Percentiles rank a stretch among this genome's conserved stretches.
phyloP scores from a whole-genome alignment of 2,329 filamentous ascomycete species.

The Zasmidium cellare region DNA sequence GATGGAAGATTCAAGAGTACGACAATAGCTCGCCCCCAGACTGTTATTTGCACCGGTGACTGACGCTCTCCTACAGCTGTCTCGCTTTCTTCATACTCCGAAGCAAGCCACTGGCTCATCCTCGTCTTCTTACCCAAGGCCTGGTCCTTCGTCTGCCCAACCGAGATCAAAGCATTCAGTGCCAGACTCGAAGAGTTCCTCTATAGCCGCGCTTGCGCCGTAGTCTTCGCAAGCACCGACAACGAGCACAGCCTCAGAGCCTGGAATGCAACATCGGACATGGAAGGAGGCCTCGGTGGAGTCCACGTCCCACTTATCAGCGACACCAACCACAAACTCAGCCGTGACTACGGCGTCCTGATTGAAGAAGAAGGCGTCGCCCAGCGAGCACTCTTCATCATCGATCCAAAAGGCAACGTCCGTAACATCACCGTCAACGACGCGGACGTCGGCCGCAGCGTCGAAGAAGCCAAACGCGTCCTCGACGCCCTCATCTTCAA shows the following conservation, averaged over 20 bases:
- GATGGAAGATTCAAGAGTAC: constrained; percentile 33
- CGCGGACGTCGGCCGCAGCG: constrained; percentile 63
- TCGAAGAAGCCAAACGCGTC: constrained; percentile 63
- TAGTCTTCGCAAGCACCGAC: constrained; percentile 64
- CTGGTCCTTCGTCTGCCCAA: constrained; percentile 68
- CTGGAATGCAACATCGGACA: constrained; percentile 59
- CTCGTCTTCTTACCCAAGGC: constrained; percentile 68
- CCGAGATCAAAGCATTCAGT: constrained; percentile 66
- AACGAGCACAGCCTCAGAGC: constrained; percentile 59
- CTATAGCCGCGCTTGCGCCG: constrained; percentile 57
- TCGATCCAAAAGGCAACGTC: constrained; percentile 62
- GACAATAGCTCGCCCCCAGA: background rate
- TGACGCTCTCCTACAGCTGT: constrained; percentile 24
- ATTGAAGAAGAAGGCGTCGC: constrained; percentile 65
- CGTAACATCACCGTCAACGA: constrained; percentile 66
- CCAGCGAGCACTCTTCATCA: constrained; percentile 65
- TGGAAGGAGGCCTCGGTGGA: constrained; percentile 62
- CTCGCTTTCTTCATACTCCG: constrained; percentile 30
- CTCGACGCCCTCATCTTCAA: constrained; percentile 53
- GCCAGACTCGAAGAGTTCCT: constrained; percentile 61
- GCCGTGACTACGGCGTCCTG: constrained; percentile 63
- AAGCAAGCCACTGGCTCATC: constrained; percentile 57
- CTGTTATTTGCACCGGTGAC: background rate
- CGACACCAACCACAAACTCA: constrained; percentile 62
- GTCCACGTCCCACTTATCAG: constrained; percentile 63